Percentiles rank a stretch among this genome's conserved stretches.
These are phyloP conservation scores for Murraya koenigii DNA, from an alignment of 345 rosid species.

Conservation along the genomic window DNA sequence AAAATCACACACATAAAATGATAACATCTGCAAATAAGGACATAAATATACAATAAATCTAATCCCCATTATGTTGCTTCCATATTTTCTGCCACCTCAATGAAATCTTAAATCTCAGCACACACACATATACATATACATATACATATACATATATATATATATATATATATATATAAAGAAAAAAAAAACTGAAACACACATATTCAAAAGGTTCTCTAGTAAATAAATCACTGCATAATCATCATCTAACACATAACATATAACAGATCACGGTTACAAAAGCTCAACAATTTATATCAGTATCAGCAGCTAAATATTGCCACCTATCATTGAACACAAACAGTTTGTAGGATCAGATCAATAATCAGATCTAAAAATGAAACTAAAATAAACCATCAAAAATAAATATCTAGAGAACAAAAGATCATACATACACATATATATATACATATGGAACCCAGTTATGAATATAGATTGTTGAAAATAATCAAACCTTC, in stretches of 20 bases:
- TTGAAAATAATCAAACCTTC: neutral
- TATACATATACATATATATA: too few relatives aligned
- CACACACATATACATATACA: too few relatives aligned
- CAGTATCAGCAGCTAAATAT: neutral
- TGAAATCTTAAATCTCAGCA: neutral
- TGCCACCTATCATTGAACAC: neutral
- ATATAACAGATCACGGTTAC: neutral
- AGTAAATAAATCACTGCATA: neutral
- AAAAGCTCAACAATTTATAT: neutral
- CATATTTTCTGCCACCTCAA: neutral
- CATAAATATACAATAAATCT: neutral
- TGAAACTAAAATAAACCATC: neutral
- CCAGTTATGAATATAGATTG: neutral
- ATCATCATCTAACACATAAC: neutral
- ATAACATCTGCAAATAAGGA: neutral
- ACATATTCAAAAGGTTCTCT: neutral
- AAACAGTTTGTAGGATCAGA: neutral
- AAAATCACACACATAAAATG: neutral
- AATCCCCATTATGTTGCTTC: too few relatives aligned
- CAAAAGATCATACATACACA: too few relatives aligned
- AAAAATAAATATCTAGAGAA: neutral
- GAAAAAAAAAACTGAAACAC: too few relatives aligned
- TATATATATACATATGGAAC: neutral
- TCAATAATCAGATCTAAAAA: neutral
- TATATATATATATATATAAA: too few relatives aligned